A percentile compares a stretch with the other conserved stretches of the same genome.
phyloP scores from a whole-genome alignment of 257 asterid genomes.

The Leptodermis oblonga region DNA sequence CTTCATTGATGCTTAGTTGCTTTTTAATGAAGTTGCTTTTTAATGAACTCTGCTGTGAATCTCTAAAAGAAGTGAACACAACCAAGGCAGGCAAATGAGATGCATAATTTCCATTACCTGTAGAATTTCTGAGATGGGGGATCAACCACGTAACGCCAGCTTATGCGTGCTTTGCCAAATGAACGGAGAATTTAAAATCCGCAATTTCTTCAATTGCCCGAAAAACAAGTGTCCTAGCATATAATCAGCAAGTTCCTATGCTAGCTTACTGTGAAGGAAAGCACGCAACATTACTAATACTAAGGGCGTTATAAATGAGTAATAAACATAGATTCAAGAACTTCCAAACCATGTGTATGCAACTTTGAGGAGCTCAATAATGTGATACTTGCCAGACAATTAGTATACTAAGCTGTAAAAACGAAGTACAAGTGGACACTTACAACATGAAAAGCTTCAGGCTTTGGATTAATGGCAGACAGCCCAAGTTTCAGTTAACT shows the following conservation, averaged over 20 bases:
- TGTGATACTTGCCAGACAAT: not conserved
- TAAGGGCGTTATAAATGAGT: not conserved
- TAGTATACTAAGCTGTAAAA: not conserved
- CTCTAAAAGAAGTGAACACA: not conserved
- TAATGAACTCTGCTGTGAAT: not conserved
- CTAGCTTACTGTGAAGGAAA: not conserved
- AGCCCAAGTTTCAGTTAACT: not conserved
- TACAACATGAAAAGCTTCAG: constrained; percentile 1
- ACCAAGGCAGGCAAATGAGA: not conserved
- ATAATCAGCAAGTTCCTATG: not conserved
- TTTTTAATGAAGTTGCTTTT: constrained; percentile 10
- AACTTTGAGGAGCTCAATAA: not conserved
- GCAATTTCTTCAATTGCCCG: not conserved
- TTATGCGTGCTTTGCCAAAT: not conserved
- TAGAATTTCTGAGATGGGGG: not conserved
- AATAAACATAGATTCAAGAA: not conserved
- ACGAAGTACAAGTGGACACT: not conserved
- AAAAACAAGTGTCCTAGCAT: not conserved
- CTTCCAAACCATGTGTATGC: not conserved
- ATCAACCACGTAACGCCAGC: not conserved
- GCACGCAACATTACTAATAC: not conserved
- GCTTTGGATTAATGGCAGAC: not conserved
- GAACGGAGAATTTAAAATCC: not conserved
- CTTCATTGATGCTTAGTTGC: constrained; percentile 24
- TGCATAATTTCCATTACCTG: not conserved